A percentile compares a stretch with the other conserved stretches of the same genome.
phyloP scores from a whole-genome alignment of 345 rosid species.

The Moricandia arvensis region DNA sequence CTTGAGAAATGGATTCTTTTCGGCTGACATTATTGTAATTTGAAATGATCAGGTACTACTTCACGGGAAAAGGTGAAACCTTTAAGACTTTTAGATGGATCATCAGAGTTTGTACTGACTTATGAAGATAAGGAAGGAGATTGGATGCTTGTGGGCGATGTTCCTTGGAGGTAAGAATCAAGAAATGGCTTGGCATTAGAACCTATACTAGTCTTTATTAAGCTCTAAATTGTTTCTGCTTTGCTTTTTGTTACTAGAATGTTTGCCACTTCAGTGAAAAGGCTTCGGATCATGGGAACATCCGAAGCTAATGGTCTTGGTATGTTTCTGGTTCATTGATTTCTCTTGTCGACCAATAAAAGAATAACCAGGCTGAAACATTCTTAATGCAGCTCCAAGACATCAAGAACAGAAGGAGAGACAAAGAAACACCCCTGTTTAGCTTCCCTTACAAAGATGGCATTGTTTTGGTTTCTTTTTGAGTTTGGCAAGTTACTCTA shows the following conservation, averaged over 20 bases:
- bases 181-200: not conserved
- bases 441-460: constrained; percentile 15
- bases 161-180: constrained; percentile 82
- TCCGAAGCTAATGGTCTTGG: constrained; percentile 85
- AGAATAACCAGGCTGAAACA: not conserved
- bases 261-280: constrained; percentile 71
- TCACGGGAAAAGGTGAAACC: constrained; percentile 28
- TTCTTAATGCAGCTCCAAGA: constrained; percentile 61
- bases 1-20: not conserved
- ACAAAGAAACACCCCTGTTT: constrained; percentile 57
- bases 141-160: constrained; percentile 98
- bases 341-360: not conserved
- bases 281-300: constrained; percentile 87
- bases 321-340: constrained; percentile 23
- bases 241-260: constrained; percentile 44
- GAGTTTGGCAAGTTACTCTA: not conserved
- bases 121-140: constrained; percentile 96
- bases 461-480: constrained; percentile 1
- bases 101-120: constrained; percentile 81
- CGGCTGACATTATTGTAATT: not conserved
- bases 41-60: constrained; percentile 28
- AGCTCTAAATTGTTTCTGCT: not conserved
- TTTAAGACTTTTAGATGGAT: constrained; percentile 66
- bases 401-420: constrained; percentile 53
- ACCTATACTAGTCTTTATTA: not conserved